Percentiles rank a stretch among this genome's conserved stretches.
These are phyloP conservation scores for Tricholoma saponaceum DNA, from an alignment of 768 basidiomycete species.

Conservation along the genomic window DNA sequence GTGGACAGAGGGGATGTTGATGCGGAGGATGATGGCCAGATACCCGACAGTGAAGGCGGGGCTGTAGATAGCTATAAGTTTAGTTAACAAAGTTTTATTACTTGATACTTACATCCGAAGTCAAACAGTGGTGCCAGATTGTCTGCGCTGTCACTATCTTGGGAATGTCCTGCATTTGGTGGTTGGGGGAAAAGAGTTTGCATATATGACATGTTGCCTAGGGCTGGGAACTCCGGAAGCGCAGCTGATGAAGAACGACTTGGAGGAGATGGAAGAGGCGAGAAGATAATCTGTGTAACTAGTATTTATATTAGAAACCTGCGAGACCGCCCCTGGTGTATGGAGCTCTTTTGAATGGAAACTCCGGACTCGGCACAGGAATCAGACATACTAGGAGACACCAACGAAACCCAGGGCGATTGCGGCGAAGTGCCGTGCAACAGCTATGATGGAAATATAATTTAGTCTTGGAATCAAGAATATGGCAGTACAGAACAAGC, in stretches of 20 bases:
- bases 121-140: background rate
- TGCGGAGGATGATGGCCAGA: conserved; percentile 22
- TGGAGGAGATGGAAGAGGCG: conserved; percentile 9
- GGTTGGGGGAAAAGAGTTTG: conserved; percentile 11
- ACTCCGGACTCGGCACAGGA: conserved; percentile 7
- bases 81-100: background rate
- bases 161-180: conserved; percentile 10
- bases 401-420: conserved; percentile 2
- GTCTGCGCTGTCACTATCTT: background rate
- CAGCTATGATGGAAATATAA: background rate
- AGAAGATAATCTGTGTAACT: conserved; percentile 15
- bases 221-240: background rate
- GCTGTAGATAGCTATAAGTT: conserved; percentile 20
- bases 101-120: conserved; percentile 22
- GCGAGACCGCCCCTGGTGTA: conserved; percentile 26
- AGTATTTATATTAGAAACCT: conserved; percentile 26
- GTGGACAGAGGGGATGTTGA: conserved; percentile 17
- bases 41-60: conserved; percentile 41
- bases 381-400: conserved; percentile 12
- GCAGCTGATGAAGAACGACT: conserved; percentile 1
- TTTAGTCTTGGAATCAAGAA: background rate
- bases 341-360: conserved; percentile 16
- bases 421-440: background rate
- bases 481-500: conserved; percentile 6
- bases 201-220: background rate